Percentiles rank a stretch among this genome's conserved stretches.
phyloP scores from a whole-genome alignment of 257 asterid genomes.

The Solanum appendiculatum region DNA sequence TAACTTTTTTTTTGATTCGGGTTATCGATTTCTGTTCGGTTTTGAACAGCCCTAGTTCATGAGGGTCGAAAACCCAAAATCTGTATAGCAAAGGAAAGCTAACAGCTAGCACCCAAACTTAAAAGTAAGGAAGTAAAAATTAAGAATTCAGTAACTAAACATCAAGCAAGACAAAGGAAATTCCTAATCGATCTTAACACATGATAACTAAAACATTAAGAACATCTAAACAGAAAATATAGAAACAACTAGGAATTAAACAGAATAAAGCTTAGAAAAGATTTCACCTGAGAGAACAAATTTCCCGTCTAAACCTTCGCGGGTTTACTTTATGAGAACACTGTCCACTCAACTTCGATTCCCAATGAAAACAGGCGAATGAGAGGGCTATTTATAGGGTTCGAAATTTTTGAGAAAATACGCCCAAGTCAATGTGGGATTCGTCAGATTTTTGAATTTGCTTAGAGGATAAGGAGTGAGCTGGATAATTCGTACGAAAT shows the following conservation, averaged over 20 bases:
- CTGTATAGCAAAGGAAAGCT: background rate
- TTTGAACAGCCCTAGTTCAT: no score
- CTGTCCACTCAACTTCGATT: background rate
- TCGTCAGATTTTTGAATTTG: no score
- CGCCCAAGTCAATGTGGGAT: background rate
- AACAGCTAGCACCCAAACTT: background rate
- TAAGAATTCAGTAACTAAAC: background rate
- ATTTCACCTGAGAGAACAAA: background rate
- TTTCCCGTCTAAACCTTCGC: background rate
- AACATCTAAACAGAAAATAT: background rate
- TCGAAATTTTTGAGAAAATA: background rate
- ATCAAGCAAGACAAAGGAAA: background rate
- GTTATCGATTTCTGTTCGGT: no score
- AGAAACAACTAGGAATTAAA: no score
- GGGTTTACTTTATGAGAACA: background rate
- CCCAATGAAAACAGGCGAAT: background rate
- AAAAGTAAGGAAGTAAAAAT: background rate
- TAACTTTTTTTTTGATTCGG: no score
- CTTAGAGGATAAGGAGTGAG: no score
- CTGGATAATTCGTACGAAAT: background rate
- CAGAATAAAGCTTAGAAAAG: background rate
- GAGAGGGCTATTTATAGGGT: background rate
- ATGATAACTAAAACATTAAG: background rate
- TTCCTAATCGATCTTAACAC: background rate
- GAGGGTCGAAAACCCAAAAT: background rate